Evolutionary conservation across 2,329 filamentous ascomycete species (phyloP).

Genomic region (Sordariomycetes sp.): DNA sequence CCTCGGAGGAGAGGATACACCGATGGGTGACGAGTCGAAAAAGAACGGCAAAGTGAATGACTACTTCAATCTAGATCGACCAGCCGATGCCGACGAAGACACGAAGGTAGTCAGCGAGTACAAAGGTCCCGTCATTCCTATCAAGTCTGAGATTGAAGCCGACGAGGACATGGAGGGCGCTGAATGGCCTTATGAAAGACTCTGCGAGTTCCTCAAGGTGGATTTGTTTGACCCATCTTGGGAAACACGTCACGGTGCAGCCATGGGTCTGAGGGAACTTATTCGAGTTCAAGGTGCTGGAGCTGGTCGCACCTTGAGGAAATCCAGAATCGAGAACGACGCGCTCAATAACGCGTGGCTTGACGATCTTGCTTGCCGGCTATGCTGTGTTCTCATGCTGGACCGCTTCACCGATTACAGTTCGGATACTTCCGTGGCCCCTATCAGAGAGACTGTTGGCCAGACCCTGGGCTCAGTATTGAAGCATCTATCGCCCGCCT

Average conservation of each 20-base stretch:
- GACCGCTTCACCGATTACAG: conserved; percentile 97
- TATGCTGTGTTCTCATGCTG: conserved; percentile 94
- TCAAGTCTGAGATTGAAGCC: conserved; percentile 77
- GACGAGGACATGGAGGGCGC: conserved; percentile 68
- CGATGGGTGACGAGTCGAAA: conserved; percentile 43
- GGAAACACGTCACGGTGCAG: conserved; percentile 94
- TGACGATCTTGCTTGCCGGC: conserved; percentile 86
- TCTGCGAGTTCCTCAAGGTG: conserved; percentile 88
- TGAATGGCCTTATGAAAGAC: conserved; percentile 89
- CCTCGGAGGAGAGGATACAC: conserved; percentile 48
- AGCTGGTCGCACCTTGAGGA: conserved; percentile 69
- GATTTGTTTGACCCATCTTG: conserved; percentile 90
- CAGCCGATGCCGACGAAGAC: conserved; percentile 73
- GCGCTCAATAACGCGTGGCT: conserved; percentile 75
- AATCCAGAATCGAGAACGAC: conserved; percentile 66
- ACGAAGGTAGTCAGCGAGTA: conserved; percentile 91
- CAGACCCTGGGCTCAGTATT: conserved; percentile 87
- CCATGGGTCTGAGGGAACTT: conserved; percentile 88
- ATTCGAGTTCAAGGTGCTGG: conserved; percentile 85
- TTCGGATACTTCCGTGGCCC: conserved; percentile 92
- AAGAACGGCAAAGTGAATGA: conserved; percentile 62
- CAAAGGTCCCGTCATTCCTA: conserved; percentile 71
- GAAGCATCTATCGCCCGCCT: conserved; percentile 69
- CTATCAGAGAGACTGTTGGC: conserved; percentile 89
- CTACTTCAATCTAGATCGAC: conserved; percentile 84